Base-by-base conservation (phyloP, 768 basidiomycete genomes). In the Lactarius akahatsu region DNA sequence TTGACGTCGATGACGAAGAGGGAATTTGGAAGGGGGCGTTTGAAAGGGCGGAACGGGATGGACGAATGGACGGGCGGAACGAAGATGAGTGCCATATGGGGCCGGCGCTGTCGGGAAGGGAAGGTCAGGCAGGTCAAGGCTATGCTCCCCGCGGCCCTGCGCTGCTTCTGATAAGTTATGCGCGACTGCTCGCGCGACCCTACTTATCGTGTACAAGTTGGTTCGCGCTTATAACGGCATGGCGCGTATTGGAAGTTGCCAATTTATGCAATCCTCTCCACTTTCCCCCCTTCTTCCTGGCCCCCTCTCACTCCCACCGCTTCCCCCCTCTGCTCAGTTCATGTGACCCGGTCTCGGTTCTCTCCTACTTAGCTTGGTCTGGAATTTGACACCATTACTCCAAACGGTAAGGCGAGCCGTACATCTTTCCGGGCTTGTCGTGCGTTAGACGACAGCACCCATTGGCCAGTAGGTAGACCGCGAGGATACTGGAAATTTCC, bases 301-400 rank as follows among this genome's bases (percentile, higher is more conserved):
- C 1, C 28, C 28, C 54, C 54, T 18, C 20, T 30, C 18, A 20
- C 30, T 16, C n/a, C 23, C 26, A 4, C 28, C 50, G 10, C 50
- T 28, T 15, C 23, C 7, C 16, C 54, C 16, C 11, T 38, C 23
- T 16, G 36, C 18, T 40, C 59, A 28, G 40, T 28, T 8, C 16
- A 20, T 15, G 20, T 50, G 8, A 23, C 2, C 43, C 10, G 41
- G 40, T 36, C 58, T 45, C 63, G 32, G 45, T 38, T 28, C 56
- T 54, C 38, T 58, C 50, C 30, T 58, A 30, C 56, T 58, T 40
- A 26, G 45, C 65, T 32, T 20, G 57, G 50, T 56, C 66, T 63
- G 59, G 62, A 63, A 47, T 47, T 59, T 45, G 45, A 20, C 43
- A 38, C 41, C 54, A n/a, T 57, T 52, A 41, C 36, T 11, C 54